phyloP scores from a whole-genome alignment of 108 stramenopile genomes.

The Fistulifera pelliculosa region DNA sequence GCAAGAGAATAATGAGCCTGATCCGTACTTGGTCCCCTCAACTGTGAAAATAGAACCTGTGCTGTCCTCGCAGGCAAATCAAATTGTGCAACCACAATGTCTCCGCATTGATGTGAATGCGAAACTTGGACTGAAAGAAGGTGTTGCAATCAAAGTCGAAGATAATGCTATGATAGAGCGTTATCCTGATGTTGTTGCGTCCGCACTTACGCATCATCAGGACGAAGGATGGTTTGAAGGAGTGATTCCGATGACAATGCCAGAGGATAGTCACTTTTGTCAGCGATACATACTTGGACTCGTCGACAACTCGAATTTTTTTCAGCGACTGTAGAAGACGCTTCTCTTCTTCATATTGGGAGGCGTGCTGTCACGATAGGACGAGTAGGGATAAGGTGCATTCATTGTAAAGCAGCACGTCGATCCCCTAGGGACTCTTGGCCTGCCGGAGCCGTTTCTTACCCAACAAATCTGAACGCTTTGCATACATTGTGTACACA shows the following conservation, averaged over 20 bases:
- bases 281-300: constrained; percentile 26
- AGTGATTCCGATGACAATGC: constrained; percentile 20
- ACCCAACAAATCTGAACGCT: constrained; percentile 27
- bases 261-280: constrained; percentile 20
- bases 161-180: not conserved
- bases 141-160: not conserved
- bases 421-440: constrained; percentile 2
- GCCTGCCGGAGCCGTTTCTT: constrained; percentile 38
- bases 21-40: not conserved
- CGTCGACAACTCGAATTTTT: constrained; percentile 40
- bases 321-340: constrained; percentile 25
- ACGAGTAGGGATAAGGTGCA: constrained; percentile 46
- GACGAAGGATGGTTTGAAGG: constrained; percentile 59
- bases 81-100: too few species aligned
- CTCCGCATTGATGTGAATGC: not conserved
- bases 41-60: not conserved
- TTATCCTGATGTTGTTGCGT: not conserved
- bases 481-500: constrained; percentile 27
- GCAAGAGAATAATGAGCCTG: not conserved
- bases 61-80: too few species aligned
- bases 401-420: constrained; percentile 29
- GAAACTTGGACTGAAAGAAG: constrained; percentile 1
- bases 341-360: constrained; percentile 8
- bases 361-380: constrained; percentile 27
- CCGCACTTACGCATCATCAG: constrained; percentile 8